These are phyloP conservation scores for Fraxinus sp. DNA, from an alignment of 305 asterid genomes.

Conservation along the genomic window DNA sequence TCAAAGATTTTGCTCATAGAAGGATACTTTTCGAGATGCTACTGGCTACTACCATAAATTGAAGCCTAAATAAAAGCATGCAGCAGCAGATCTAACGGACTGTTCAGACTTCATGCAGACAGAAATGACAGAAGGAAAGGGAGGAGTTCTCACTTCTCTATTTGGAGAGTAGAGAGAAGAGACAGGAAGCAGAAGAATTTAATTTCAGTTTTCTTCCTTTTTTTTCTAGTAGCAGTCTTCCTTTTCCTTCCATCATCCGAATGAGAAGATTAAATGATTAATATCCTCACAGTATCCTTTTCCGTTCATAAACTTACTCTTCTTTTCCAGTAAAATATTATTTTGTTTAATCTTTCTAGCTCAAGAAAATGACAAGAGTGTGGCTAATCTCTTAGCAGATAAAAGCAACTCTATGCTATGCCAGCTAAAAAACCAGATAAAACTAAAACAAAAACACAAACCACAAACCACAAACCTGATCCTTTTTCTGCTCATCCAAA, in stretches of 20 bases:
- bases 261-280: neutral
- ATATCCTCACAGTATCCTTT: neutral
- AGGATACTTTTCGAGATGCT: neutral
- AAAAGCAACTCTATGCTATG: conserved; percentile 4
- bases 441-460: conserved; percentile 11
- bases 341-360: neutral
- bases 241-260: neutral
- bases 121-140: neutral
- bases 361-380: neutral
- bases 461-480: conserved; percentile 52
- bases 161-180: neutral
- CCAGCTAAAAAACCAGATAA: conserved; percentile 17
- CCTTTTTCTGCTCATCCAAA: conserved; percentile 89
- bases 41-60: conserved; percentile 3
- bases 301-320: conserved; percentile 11
- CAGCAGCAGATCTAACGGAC: conserved; percentile 11
- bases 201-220: neutral
- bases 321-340: neutral
- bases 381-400: neutral
- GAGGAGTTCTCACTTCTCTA: neutral
- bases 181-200: neutral
- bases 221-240: neutral
- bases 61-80: conserved; percentile 8
- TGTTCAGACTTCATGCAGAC: neutral
- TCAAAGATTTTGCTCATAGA: neutral